Conservation (phyloP, 768 basidiomycete genomes). For the Hortiboletus flavorubellus region DNA sequence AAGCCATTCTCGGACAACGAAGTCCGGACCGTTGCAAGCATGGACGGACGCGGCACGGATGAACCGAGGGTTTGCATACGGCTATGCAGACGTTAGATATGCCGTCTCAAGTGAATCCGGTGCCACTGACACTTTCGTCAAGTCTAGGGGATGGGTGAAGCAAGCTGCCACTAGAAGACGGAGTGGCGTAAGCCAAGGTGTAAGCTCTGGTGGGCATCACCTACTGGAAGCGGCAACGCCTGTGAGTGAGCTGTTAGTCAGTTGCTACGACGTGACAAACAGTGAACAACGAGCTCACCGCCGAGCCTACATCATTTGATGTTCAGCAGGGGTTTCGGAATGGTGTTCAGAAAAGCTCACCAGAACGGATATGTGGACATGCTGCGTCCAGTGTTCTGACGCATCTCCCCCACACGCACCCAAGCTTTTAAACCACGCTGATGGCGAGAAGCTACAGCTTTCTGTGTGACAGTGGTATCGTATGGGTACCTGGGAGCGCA, state of each 20-base stretch:
- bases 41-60: slow-evolving; percentile 57
- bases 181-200: background rate
- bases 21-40: slow-evolving; percentile 56
- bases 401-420: background rate
- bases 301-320: slow-evolving; percentile 52
- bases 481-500: slow-evolving; percentile 3
- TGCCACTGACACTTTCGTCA: slow-evolving; percentile 73
- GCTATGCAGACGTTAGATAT: slow-evolving; percentile 33
- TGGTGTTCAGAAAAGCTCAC: slow-evolving; percentile 16
- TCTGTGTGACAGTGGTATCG: slow-evolving; percentile 1
- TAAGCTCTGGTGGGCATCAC: slow-evolving; percentile 20
- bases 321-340: background rate
- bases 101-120: background rate
- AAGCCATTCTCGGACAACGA: slow-evolving; percentile 69
- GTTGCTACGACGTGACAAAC: background rate
- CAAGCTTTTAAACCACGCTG: slow-evolving; percentile 18
- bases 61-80: slow-evolving; percentile 75
- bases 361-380: slow-evolving; percentile 34
- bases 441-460: slow-evolving; percentile 7
- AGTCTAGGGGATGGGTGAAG: slow-evolving; percentile 79
- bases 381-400: slow-evolving; percentile 9
- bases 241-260: slow-evolving; percentile 24
- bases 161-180: slow-evolving; percentile 64
- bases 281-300: slow-evolving; percentile 37
- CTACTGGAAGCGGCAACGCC: slow-evolving; percentile 63